Base-by-base conservation (phyloP, 2,329 filamentous ascomycete genomes). In the Calycina marina region DNA sequence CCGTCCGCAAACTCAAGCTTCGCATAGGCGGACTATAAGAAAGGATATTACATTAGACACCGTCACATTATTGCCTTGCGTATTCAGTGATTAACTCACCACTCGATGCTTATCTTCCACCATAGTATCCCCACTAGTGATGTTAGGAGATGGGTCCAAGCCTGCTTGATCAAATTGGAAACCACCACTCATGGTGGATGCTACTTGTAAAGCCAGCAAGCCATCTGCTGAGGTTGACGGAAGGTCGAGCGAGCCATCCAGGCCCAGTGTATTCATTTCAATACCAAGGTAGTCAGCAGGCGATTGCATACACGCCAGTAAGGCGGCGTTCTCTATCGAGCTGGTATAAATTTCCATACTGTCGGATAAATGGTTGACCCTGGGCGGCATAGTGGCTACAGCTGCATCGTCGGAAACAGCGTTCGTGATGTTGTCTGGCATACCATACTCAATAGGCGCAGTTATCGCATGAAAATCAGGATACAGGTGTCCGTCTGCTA, bases 1-100 rank as follows among this genome's bases (percentile, higher is more conserved):
- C 78, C 77, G 58, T 86, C 80, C 43, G 69, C 65, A 50, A 86
- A 85, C 46, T 75, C 69, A 39, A 86, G 55, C 44, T 65, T 66
- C 18, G 65, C 67, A 46, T 62, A 70, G 25, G 63, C 66, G 16
- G 56, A 54, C 20, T 22, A 22, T 22, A 9, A 8, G n/a, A 22
- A 22, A 2, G 20, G 8, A 8, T 22, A n/a, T n/a, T n/a, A n/a
- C n/a, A n/a, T n/a, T n/a, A n/a, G n/a, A n/a, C n/a, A n/a, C n/a
- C n/a, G n/a, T n/a, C n/a, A n/a, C n/a, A n/a, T n/a, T n/a, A n/a
- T n/a, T n/a, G n/a, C n/a, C n/a, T n/a, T n/a, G n/a, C n/a, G n/a
- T n/a, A 22, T 8, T 22, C 20, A 22, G n/a, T 22, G n/a, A 22
- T 22, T 22, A 22, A 22, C 20, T 22, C n/a, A 22, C 20, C 20